These are phyloP conservation scores for Trichopus zeylanicus DNA, from an alignment of 116 monocot species.

Conservation along the genomic window DNA sequence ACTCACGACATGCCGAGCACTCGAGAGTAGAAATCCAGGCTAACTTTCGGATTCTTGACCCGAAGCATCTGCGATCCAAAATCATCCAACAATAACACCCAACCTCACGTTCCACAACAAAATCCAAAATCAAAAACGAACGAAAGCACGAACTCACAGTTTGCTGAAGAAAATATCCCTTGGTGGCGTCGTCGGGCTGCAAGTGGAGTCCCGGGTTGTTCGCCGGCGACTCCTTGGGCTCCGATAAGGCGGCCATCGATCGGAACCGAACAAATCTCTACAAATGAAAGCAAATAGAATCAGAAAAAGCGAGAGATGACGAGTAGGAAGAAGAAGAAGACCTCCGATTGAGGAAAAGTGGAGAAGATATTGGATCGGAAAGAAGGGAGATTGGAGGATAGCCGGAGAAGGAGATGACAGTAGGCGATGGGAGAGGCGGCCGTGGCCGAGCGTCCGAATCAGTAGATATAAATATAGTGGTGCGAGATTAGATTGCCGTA, in stretches of 20 bases:
- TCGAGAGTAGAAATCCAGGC: conserved; percentile 94
- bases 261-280: conserved; percentile 24
- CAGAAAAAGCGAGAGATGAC: no score
- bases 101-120: background rate
- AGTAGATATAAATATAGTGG: no score
- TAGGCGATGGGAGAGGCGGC: no score
- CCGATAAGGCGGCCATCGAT: conserved; percentile 43
- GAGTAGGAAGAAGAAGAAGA: no score
- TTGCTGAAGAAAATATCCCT: conserved; percentile 88
- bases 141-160: conserved; percentile 48
- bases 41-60: conserved; percentile 86
- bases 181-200: conserved; percentile 71
- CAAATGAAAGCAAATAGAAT: conserved; percentile 1
- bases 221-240: conserved; percentile 55
- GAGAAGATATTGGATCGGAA: no score
- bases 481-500: no score
- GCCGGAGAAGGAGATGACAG: no score
- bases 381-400: no score
- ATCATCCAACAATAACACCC: background rate
- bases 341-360: no score
- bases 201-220: conserved; percentile 84
- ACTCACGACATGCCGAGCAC: conserved; percentile 96
- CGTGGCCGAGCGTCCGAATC: no score
- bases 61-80: conserved; percentile 71
- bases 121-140: background rate